Conservation (phyloP, 2,329 filamentous ascomycete species). For the Colletotrichum incanum region DNA sequence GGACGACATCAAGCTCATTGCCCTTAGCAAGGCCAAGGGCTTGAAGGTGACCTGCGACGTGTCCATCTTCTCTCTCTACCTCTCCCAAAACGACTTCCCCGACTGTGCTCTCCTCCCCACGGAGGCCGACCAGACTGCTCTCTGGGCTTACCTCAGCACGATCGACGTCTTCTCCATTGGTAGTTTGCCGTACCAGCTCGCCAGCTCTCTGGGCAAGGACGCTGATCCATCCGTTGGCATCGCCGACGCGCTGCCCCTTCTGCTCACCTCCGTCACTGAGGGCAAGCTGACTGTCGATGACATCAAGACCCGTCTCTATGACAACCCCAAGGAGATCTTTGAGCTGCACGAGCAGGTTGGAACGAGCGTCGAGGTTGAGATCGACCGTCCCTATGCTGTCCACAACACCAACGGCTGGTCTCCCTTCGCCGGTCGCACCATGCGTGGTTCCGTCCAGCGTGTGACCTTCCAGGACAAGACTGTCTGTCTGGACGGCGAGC, state of each 20-base stretch:
- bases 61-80: slow-evolving; percentile 84
- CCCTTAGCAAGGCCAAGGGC: slow-evolving; percentile 85
- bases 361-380: slow-evolving; percentile 81
- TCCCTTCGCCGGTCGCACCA: slow-evolving; percentile 78
- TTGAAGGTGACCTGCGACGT: slow-evolving; percentile 87
- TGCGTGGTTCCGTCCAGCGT: slow-evolving; percentile 80
- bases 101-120: slow-evolving; percentile 78
- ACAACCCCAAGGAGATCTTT: slow-evolving; percentile 86
- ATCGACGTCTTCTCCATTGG: slow-evolving; percentile 88
- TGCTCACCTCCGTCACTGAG: slow-evolving; percentile 83
- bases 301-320: slow-evolving; percentile 79
- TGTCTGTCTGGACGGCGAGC: slow-evolving; percentile 80
- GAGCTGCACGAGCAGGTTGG: slow-evolving; percentile 86
- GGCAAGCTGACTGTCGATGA: slow-evolving; percentile 82
- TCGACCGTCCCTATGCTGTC: slow-evolving; percentile 79
- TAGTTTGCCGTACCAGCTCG: slow-evolving; percentile 83
- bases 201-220: slow-evolving; percentile 67
- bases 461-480: slow-evolving; percentile 84
- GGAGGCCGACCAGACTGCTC: slow-evolving; percentile 76
- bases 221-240: slow-evolving; percentile 77
- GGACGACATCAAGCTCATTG: slow-evolving; percentile 84
- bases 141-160: slow-evolving; percentile 81
- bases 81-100: slow-evolving; percentile 80
- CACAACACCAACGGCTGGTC: slow-evolving; percentile 72
- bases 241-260: slow-evolving; percentile 79